phyloP scores from a whole-genome alignment of 805 yeast species.

The Scheffersomyces spartinae region DNA sequence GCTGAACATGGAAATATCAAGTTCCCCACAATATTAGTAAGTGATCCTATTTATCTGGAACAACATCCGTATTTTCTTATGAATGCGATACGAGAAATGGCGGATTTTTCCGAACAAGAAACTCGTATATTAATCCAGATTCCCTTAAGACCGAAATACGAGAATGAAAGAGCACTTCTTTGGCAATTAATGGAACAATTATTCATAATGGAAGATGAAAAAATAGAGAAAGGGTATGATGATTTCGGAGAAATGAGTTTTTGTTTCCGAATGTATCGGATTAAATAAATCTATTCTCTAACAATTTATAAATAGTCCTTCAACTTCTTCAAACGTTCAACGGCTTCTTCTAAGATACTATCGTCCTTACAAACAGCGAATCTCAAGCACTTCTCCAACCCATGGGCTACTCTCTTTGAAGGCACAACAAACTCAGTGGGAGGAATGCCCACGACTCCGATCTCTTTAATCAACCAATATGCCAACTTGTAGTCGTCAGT shows the following conservation, averaged over 20 bases:
- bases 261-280: slow-evolving; percentile 34
- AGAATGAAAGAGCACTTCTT: slow-evolving; percentile 47
- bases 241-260: slow-evolving; percentile 74
- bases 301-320: slow-evolving; percentile 38
- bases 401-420: slow-evolving; percentile 45
- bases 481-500: slow-evolving; percentile 85
- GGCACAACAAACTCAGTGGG: slow-evolving; percentile 88
- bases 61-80: slow-evolving; percentile 70
- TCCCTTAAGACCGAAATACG: slow-evolving; percentile 62
- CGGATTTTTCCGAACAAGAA: slow-evolving; percentile 12
- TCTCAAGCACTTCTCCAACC: slow-evolving; percentile 76
- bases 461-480: slow-evolving; percentile 83
- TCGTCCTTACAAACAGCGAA: slow-evolving; percentile 97
- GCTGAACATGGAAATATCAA: slow-evolving; percentile 13
- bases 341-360: slow-evolving; percentile 69
- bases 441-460: slow-evolving; percentile 94
- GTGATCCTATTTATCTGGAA: slow-evolving; percentile 84
- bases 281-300: background rate
- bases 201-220: slow-evolving; percentile 26
- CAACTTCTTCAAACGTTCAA: slow-evolving; percentile 55
- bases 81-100: slow-evolving; percentile 41
- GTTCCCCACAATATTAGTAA: slow-evolving; percentile 54
- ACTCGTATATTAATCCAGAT: slow-evolving; percentile 57
- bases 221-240: slow-evolving; percentile 57
- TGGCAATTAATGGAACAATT: slow-evolving; percentile 39